These are phyloP conservation scores for Biscutella laevigata DNA, from an alignment of 441 rosid genomes.

Conservation along the genomic window DNA sequence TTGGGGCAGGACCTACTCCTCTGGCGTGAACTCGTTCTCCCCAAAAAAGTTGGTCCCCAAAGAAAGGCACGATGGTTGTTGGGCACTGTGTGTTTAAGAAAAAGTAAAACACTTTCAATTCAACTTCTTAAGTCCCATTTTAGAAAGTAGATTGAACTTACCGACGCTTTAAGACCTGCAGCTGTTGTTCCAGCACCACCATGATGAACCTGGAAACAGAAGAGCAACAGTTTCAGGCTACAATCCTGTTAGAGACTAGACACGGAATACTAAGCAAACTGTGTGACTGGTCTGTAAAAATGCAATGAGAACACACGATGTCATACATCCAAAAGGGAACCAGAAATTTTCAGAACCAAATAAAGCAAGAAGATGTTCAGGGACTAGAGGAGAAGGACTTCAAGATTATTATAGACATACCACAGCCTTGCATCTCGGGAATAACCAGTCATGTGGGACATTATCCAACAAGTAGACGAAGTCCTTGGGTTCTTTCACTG, in stretches of 20 bases:
- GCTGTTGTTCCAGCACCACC: constrained; percentile 99
- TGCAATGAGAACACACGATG: not conserved
- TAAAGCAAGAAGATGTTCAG: not conserved
- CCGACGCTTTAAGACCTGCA: constrained; percentile 95
- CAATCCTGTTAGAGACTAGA: not conserved
- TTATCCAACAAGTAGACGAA: constrained; percentile 71
- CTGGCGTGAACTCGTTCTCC: constrained; percentile 85
- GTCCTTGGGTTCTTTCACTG: constrained; percentile 87
- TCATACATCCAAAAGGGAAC: not conserved
- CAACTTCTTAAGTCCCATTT: not conserved
- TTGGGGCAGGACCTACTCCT: constrained; percentile 88
- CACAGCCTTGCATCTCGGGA: constrained; percentile 94
- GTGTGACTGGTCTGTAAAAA: not conserved
- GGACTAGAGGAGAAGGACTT: not conserved
- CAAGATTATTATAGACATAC: constrained; percentile 35
- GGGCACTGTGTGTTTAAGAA: constrained; percentile 56
- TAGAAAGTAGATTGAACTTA: constrained; percentile 23
- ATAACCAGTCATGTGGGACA: constrained; percentile 90
- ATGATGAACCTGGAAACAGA: constrained; percentile 74
- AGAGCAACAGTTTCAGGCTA: not conserved
- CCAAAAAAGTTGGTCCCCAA: constrained; percentile 99
- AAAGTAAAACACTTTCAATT: not conserved
- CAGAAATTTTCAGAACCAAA: not conserved
- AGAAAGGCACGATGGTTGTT: constrained; percentile 87
- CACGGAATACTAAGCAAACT: not conserved